phyloP scores from a whole-genome alignment of 495 filamentous ascomycete species.

The Melanomma pulvis-pyrius region DNA sequence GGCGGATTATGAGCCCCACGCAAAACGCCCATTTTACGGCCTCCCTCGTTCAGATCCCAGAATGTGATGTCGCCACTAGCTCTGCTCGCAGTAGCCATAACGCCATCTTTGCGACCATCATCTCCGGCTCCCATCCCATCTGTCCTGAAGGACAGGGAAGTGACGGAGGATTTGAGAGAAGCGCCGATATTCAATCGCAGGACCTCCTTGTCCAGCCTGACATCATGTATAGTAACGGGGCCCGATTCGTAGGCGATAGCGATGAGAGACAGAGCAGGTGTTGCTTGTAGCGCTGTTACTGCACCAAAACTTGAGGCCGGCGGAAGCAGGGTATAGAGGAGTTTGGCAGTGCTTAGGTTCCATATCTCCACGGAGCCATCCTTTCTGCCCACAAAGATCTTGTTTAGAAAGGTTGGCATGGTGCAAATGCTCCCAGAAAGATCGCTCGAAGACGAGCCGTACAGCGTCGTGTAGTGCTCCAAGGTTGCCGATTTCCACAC shows the following conservation, averaged over 20 bases:
- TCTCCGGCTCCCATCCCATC: slow-evolving; percentile 89
- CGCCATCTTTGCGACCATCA: slow-evolving; percentile 76
- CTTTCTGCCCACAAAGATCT: slow-evolving; percentile 81
- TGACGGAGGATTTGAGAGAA: slow-evolving; percentile 60
- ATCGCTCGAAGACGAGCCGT: slow-evolving; percentile 48
- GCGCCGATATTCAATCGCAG: slow-evolving; percentile 65
- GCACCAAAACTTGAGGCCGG: slow-evolving; percentile 65
- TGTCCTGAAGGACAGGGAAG: slow-evolving; percentile 85
- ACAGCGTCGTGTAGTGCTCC: slow-evolving; percentile 85
- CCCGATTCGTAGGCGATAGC: slow-evolving; percentile 85
- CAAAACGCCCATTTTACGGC: slow-evolving; percentile 77
- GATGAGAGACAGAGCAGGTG: slow-evolving; percentile 80
- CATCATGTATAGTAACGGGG: slow-evolving; percentile 74
- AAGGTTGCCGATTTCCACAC: slow-evolving; percentile 85
- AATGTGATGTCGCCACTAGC: slow-evolving; percentile 84
- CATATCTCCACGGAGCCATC: slow-evolving; percentile 95
- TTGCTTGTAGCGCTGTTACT: slow-evolving; percentile 81
- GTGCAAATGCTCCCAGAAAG: slow-evolving; percentile 74
- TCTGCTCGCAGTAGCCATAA: slow-evolving; percentile 79
- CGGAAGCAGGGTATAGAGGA: slow-evolving; percentile 82
- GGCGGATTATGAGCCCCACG: slow-evolving; percentile 82
- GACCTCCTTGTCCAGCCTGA: slow-evolving; percentile 70
- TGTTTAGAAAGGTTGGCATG: slow-evolving; percentile 94
- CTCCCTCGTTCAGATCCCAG: slow-evolving; percentile 92
- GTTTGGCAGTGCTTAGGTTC: slow-evolving; percentile 89